Base-by-base conservation (phyloP, 2,329 filamentous ascomycete genomes). In the Diaporthe nobilis region DNA sequence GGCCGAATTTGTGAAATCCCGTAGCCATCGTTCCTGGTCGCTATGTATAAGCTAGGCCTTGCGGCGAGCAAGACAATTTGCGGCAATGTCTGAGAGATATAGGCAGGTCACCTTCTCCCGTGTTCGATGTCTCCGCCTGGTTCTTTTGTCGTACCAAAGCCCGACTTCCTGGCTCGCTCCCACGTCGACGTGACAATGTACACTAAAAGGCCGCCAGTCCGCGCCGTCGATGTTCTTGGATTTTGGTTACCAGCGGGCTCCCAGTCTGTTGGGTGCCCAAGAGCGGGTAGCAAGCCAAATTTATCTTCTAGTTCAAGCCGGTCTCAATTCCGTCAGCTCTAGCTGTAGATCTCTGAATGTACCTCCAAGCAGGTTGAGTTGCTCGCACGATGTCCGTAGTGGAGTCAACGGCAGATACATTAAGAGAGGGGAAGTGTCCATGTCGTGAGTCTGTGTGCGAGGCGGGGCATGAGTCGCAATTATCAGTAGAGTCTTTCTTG, bases 1-100 rank as follows among this genome's bases (percentile, higher is more conserved):
- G 77, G 28, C 77, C 76, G 75, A 84, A 84, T 63, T 76, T 78
- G 72, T 61, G 77, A 60, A 84, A 84, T 70, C 44, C 71, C 17
- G 77, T 77, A 42, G 78, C 47, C 73, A 79, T 78, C 51, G 75
- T 75, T 74, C 61, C 68, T 72, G 65, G 71, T 76, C 74, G 63
- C 74, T 71, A 67, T 74, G 42, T 67, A 25, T 49, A 51, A 37
- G 31, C 53, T 72, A 67, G 47, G 77, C 77, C 49, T 79, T 76
- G 60, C 78, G 73, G 80, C 77, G 74, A 80, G 77, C 77, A 81
- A 80, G 73, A 72, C 55, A n/a, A 10, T 39, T 39, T 53, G 28
- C 17, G 63, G 13, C 37, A 47, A 37, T 17, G 71, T 22, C 28
- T 22, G 25, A 49, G 22, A 31, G n/a, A 51, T 65, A 74, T 60